Evolutionary conservation across 2,329 filamentous ascomycete species (phyloP), one percentile per base, ranked within the genome.

Genomic region (Cytospora chrysosperma): DNA sequence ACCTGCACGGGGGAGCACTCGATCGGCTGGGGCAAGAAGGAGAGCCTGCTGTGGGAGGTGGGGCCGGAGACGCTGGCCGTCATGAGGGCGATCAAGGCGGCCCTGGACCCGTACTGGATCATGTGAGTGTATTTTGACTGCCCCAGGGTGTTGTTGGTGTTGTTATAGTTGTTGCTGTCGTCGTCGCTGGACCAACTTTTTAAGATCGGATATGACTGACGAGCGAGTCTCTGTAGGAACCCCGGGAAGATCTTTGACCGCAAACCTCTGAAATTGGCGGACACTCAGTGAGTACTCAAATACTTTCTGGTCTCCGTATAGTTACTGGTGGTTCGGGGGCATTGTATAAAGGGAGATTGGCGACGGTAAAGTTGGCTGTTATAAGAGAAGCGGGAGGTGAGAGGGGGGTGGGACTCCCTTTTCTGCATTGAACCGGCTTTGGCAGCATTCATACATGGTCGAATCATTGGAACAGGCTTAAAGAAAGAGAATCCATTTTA

Each of bases 1-100:
- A 96, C 93, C 7, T 95, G 91, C 74, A 96, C 93, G 0, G 93
- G 92, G 30, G 93, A 96, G 75, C 92, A 96, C 74, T 90, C 90
- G 1, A 84, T 96, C 65, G 93, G 92, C 26, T 86, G 94, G 75
- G 92, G 91, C 19, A 96, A 96, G 78, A 96, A 96, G 77, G 85
- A 87, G 63, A 90, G 87, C 10, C 79, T 97, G 54, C 75, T 92
- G 32, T 87, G 88, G 73, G 93, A 97, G 75, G 85, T 97, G 21
- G 93, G 93, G 0, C 77, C 85, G 2, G 91, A 92, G 63, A 96
- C 93, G 0, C 81, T 97, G 64, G 88, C 84, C 21, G 88, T 96
- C 26, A 97, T 97, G 93, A 88, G 86, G 71, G 87, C 85, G 67
- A 87, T 97, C 74, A 97, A 97, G 77, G 75, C 79, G n/a, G 86